Evolutionary conservation across 1,284 basidiomycete species (phyloP).

Genomic region (Ganoderma sp.): DNA sequence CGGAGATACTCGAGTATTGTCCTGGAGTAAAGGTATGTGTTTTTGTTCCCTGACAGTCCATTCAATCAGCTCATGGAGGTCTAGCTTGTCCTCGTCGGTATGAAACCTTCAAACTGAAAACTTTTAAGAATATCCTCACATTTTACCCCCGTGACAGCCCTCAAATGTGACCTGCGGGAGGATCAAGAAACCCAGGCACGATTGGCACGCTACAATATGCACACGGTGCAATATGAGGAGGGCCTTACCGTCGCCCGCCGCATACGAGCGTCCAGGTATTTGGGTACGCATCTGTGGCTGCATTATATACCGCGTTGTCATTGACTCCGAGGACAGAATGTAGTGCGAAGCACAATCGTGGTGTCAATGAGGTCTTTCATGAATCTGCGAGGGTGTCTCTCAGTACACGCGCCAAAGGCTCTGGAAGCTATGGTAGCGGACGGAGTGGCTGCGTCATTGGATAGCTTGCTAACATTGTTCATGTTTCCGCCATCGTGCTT

Average conservation of each 20-base stretch:
- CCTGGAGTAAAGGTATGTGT: conserved; percentile 84
- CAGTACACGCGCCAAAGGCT: conserved; percentile 72
- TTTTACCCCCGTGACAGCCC: conserved; percentile 53
- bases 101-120: neutral
- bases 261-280: conserved; percentile 91
- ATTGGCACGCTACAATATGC: conserved; percentile 68
- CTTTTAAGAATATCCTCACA: neutral
- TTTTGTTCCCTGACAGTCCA: neutral
- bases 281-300: conserved; percentile 63
- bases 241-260: conserved; percentile 86
- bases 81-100: conserved; percentile 85
- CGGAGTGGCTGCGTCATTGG: conserved; percentile 41
- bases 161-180: conserved; percentile 94
- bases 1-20: conserved; percentile 88
- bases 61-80: neutral
- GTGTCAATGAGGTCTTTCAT: conserved; percentile 90
- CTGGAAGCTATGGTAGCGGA: conserved; percentile 48
- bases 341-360: conserved; percentile 94
- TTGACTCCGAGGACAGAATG: conserved; percentile 67
- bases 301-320: neutral
- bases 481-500: conserved; percentile 2
- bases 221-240: conserved; percentile 87
- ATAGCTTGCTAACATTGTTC: conserved; percentile 10
- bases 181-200: conserved; percentile 72
- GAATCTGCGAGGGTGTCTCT: conserved; percentile 88